Evolutionary conservation across 495 filamentous ascomycete genomes (phyloP), one percentile per base, ranked within the genome.

Genomic region (Penicillium parvum): DNA sequence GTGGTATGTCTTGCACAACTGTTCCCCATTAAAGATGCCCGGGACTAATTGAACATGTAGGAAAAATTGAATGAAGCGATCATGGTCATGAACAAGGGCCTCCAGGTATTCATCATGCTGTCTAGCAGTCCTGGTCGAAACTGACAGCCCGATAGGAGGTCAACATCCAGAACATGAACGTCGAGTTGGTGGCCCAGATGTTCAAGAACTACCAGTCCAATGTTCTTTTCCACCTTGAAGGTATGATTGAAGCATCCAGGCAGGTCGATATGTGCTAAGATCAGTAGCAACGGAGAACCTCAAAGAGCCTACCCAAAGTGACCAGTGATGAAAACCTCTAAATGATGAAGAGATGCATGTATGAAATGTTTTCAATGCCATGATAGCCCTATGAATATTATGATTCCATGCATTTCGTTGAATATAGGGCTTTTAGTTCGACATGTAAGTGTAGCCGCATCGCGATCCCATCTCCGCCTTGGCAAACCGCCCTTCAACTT

Each of bases 141-240:
- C 10, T 51, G 18, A 43, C 29, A 32, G 39, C 27, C 2, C 5
- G 36, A 4, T 49, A 96, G 88, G 90, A 96, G 52, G 95, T 96
- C 78, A 97, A 96, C 60, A 83, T 95, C 25, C 85, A 95, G 52
- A 98, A 97, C 55, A 95, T 96, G 89, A 91, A 97, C 60, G 87
- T 96, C 4, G 92, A 97, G 68, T 74, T 97, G 7, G 92, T 97
- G 3, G 90, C 92, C 6, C 92, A 97, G 64, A 98, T 98, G 92
- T 98, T 97, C 73, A 96, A 96, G 75, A 98, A 97, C 67, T 98
- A 98, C 62, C 89, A 95, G 64, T 95, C 88, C 3, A 98, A 96
- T 56, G 92, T 98, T 10, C 73, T 96, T 2, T 98, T 98, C 60
- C 92, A 98, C 57, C 73, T 98, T 19, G 94, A 97, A 81, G 92